phyloP scores from a whole-genome alignment of 2,329 filamentous ascomycete genomes.

The Sphaceloma murrayae region DNA sequence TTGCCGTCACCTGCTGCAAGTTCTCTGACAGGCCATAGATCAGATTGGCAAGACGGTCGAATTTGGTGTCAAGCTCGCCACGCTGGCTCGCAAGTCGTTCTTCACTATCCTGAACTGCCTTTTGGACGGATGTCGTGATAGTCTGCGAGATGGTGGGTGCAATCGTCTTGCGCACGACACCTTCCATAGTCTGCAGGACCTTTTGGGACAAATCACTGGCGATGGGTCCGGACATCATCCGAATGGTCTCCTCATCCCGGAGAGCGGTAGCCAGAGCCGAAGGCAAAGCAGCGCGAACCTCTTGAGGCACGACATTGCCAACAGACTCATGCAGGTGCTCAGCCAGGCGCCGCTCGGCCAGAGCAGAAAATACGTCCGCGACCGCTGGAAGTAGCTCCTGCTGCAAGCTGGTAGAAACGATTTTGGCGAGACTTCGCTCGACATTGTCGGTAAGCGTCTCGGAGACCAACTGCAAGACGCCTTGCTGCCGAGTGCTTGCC shows the following conservation, averaged over 20 bases:
- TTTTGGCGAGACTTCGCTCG: slow-evolving; percentile 64
- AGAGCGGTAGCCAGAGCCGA: slow-evolving; percentile 57
- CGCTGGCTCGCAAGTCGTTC: slow-evolving; percentile 31
- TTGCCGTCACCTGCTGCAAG: slow-evolving; percentile 58
- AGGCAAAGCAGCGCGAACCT: slow-evolving; percentile 63
- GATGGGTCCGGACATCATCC: slow-evolving; percentile 62
- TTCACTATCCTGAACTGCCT: slow-evolving; percentile 6
- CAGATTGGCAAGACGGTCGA: slow-evolving; percentile 60
- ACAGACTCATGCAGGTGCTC: slow-evolving; percentile 42
- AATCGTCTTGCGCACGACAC: slow-evolving; percentile 35
- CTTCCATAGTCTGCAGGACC: slow-evolving; percentile 61
- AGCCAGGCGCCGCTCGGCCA: slow-evolving; percentile 62
- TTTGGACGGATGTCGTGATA: slow-evolving; percentile 8
- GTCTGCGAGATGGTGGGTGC: slow-evolving; percentile 50
- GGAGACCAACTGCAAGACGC: slow-evolving; percentile 58
- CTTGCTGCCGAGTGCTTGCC: slow-evolving; percentile 56
- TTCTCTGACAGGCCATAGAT: slow-evolving; percentile 59
- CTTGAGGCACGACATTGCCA: slow-evolving; percentile 57
- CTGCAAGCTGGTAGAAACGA: slow-evolving; percentile 68
- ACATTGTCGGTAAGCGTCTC: slow-evolving; percentile 61
- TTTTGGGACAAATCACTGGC: slow-evolving; percentile 55
- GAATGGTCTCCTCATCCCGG: slow-evolving; percentile 63
- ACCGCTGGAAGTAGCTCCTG: slow-evolving; percentile 67
- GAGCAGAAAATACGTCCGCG: slow-evolving; percentile 54
- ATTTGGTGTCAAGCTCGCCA: slow-evolving; percentile 52